Base-by-base conservation (phyloP, 176 grass and related monocot species). In the Aegilops sharonensis region DNA sequence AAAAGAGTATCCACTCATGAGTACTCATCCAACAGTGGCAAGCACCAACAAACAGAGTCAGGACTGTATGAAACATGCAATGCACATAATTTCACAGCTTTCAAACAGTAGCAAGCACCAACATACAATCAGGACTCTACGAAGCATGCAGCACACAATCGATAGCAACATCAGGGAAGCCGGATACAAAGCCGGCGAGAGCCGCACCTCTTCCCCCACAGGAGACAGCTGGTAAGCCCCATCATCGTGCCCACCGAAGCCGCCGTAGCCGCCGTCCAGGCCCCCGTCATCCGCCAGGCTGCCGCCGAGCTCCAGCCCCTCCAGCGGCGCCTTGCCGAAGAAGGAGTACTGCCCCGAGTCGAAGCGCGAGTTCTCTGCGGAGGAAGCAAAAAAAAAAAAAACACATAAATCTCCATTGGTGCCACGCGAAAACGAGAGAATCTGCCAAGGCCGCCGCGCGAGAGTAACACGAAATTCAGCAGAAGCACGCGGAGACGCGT, bases 261-360 rank as follows among this genome's bases (percentile, higher is more conserved):
- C 89, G 13, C 43, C 43, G 43, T 86, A 89, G 77, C 43, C 37
- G 77, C 45, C 25, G 70, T 75, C 77, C 15, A 69, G 66, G 10
- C 70, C 83, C 23, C 74, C 91, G 84, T 96, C 93, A 36, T 90
- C 97, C 81, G 91, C 85, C 48, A 98, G n/a, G 12, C 85, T 67
- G 30, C 94, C 72, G 30, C 94, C 90, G 83, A 99, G 80, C 52
- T 94, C 97, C 81, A 87, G 21, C 24, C 80, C 92, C 66, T 94
- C 92, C 89, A 92, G 79, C 20, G 79, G 40, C 50, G 82, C 77
- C 85, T 95, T 94, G 29, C 92, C 92, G 13, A 95, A 98, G 78
- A 98, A 95, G 31, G 88, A 75, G 36, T 98, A 98, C 86, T 86
- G 90, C 72, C 79, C 77, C 39, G 92, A 90, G 80, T 98, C 97